These are phyloP conservation scores for Podaxis sp. DNA, from an alignment of 768 basidiomycete species.

Conservation along the genomic window DNA sequence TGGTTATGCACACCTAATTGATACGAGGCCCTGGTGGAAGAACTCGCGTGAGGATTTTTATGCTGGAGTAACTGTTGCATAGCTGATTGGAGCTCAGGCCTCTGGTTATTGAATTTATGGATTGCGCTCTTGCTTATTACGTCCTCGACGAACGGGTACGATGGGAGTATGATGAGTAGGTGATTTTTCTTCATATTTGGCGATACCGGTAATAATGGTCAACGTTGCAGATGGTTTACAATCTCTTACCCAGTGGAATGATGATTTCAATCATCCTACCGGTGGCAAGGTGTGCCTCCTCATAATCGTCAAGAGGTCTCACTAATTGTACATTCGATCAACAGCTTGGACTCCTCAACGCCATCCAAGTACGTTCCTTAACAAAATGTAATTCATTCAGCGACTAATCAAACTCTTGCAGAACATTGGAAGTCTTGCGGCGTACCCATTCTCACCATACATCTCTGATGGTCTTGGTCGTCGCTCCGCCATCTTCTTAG, in stretches of 20 bases:
- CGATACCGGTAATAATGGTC: neutral
- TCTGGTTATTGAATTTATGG: constrained; percentile 52
- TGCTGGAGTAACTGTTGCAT: no score
- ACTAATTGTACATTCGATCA: neutral
- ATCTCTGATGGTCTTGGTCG: constrained; percentile 61
- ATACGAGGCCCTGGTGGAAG: constrained; percentile 55
- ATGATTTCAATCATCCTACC: constrained; percentile 46
- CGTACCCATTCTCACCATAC: constrained; percentile 60
- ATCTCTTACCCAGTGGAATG: constrained; percentile 50
- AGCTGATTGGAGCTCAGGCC: constrained; percentile 22
- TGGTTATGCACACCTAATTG: constrained; percentile 42
- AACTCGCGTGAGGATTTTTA: constrained; percentile 37
- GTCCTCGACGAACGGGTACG: constrained; percentile 59
- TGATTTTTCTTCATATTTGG: neutral
- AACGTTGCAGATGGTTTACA: constrained; percentile 45
- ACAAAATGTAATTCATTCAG: neutral
- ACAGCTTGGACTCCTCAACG: constrained; percentile 52
- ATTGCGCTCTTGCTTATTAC: constrained; percentile 57
- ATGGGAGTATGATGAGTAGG: constrained; percentile 55
- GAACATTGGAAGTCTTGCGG: constrained; percentile 59
- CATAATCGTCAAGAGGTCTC: neutral
- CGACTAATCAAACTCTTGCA: constrained; percentile 16
- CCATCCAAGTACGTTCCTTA: constrained; percentile 44
- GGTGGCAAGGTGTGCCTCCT: constrained; percentile 29
- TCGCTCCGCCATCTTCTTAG: constrained; percentile 51